Percentiles rank a stretch among this genome's conserved stretches.
These are phyloP conservation scores for Groenewaldozyma auringiensis DNA, from an alignment of 1,139 yeast species.

Conservation along the genomic window DNA sequence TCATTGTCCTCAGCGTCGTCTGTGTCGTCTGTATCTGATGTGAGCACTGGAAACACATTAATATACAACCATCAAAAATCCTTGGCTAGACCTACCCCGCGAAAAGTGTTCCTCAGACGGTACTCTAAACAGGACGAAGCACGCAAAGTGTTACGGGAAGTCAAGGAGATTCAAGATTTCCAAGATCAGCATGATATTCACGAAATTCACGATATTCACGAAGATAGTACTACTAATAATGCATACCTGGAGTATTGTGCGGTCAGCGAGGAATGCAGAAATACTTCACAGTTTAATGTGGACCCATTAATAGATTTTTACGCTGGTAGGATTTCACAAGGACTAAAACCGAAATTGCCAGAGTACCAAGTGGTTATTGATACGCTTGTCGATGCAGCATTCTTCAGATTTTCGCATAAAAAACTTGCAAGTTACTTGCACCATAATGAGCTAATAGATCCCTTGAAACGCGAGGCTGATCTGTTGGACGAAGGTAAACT, in stretches of 20 bases:
- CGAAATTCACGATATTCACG: not conserved
- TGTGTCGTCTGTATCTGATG: not conserved
- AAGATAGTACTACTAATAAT: not conserved
- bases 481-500: slow-evolving; percentile 14
- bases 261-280: not conserved
- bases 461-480: slow-evolving; percentile 9
- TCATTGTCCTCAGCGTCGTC: not conserved
- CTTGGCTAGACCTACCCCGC: not conserved
- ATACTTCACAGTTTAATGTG: slow-evolving; percentile 11
- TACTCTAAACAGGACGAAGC: not conserved
- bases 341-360: slow-evolving; percentile 5
- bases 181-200: not conserved
- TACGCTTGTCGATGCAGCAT: slow-evolving; percentile 23
- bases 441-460: slow-evolving; percentile 2
- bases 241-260: not conserved
- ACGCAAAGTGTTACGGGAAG: slow-evolving; percentile 9
- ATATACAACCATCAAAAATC: slow-evolving; percentile 2
- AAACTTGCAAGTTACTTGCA: not conserved
- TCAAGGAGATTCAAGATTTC: slow-evolving; percentile 6
- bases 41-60: not conserved
- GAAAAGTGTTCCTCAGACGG: not conserved
- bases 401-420: not conserved
- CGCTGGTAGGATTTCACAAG: slow-evolving; percentile 23
- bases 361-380: slow-evolving; percentile 22
- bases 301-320: slow-evolving; percentile 26